phyloP scores from a whole-genome alignment of 2,329 filamentous ascomycete species.

The Fragosphaeria purpurea region DNA sequence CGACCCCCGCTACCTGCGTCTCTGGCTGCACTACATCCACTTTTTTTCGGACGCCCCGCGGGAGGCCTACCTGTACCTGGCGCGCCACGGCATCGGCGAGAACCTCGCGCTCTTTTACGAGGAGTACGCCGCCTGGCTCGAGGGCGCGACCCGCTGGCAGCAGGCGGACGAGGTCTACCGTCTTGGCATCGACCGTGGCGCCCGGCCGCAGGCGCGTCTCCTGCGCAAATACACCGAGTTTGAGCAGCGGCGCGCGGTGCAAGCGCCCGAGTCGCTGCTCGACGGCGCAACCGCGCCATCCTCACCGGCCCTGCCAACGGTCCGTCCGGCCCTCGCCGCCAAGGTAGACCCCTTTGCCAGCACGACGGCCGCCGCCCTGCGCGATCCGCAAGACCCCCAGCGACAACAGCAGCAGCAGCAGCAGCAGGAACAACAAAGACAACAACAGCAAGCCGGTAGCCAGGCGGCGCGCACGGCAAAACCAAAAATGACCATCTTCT shows the following conservation, averaged over 20 bases:
- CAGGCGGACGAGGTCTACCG: slow-evolving; percentile 94
- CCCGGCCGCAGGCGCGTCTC: slow-evolving; percentile 69
- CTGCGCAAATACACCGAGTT: slow-evolving; percentile 90
- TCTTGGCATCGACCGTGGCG: slow-evolving; percentile 80
- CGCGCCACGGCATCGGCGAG: slow-evolving; percentile 81
- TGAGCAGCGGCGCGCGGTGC: slow-evolving; percentile 60
- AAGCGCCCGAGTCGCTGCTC: slow-evolving; percentile 39
- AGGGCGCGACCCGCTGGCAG: slow-evolving; percentile 69
- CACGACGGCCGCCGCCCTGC: slow-evolving; percentile 34
- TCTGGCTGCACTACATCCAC: slow-evolving; percentile 91
- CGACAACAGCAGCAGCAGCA: slow-evolving; percentile 8
- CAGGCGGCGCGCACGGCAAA: slow-evolving; percentile 45
- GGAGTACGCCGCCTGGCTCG: slow-evolving; percentile 90
- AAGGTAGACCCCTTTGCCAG: slow-evolving; percentile 76
- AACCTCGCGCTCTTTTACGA: slow-evolving; percentile 87
- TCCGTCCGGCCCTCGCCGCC: slow-evolving; percentile 72
- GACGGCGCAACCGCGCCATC: slow-evolving; percentile 43
- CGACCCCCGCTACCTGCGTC: slow-evolving; percentile 81
- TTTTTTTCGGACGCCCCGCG: slow-evolving; percentile 89
- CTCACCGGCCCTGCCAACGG: slow-evolving; percentile 76
- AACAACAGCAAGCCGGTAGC: slow-evolving; percentile 29
- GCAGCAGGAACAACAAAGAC: not conserved
- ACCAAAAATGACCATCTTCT: slow-evolving; percentile 84
- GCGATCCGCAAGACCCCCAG: slow-evolving; percentile 52
- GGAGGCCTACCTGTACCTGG: slow-evolving; percentile 85